Evolutionary conservation across 169 alveolate genomes (phyloP), one percentile per base, ranked within the genome.

Genomic region (Eimeria sp.): DNA sequence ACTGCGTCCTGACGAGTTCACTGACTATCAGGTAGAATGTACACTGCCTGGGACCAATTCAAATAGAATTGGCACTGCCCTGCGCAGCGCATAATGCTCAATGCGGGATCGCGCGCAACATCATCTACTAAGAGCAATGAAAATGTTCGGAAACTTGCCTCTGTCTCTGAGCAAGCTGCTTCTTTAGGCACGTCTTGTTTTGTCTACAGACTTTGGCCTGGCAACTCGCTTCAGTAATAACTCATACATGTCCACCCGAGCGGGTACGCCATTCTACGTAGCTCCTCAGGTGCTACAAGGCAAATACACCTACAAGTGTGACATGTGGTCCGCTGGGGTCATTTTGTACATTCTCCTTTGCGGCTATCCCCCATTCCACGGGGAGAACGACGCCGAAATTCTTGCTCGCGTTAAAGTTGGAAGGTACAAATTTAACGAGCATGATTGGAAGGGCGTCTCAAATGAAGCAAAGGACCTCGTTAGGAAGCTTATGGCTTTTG

Each of bases 201-300:
- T 43, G 43, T 54, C 13, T 65, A 96, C 98, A 63, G 99, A 98
- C 75, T 98, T 98, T 78, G 99, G 99, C 20, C 96, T 98, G 80
- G 98, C 98, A 27, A 96, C 98, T 13, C 96, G 97, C 73, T 98
- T 97, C 95, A 97, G 97, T 57, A 95, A 88, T 27, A 82, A 96
- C 65, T 73, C 96, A 40, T 97, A 73, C 70, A 63, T 89, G 89
- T 57, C 94, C 47, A 96, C 97, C 47, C 88, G 95, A 34, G 97
- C 97, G 54, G 97, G 97, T 5, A 96, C 97, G 78, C 99, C 99
- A 16, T 99, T 99, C 97, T 99, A 99, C 96, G 99, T 99, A 75
- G 99, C 99, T 5, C 99, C 99, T 0, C 99, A 99, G 97, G 99
- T 99, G 49, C 96, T 99, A 51, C 98, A 97, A 73, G 99, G 99